Conservation (phyloP, 192 early-diverging fungal species). For the Pilobolus umbonatus region DNA sequence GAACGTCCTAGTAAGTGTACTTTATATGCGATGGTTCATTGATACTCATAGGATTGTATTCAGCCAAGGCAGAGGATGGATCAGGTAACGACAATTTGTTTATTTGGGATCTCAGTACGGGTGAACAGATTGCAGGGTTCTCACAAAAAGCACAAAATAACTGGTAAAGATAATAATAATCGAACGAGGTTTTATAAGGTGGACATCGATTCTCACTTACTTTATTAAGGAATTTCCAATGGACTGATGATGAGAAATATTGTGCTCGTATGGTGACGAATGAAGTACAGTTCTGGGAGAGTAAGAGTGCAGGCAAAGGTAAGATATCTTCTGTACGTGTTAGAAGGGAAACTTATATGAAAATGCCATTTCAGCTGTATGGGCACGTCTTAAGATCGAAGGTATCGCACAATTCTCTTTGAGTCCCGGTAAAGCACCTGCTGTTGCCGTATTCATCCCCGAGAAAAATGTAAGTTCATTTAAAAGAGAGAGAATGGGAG, state of each 20-base stretch:
- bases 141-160: slow-evolving; percentile 76
- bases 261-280: slow-evolving; percentile 81
- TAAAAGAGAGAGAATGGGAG: slow-evolving; percentile 2
- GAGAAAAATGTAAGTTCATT: slow-evolving; percentile 54
- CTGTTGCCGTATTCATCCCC: slow-evolving; percentile 88
- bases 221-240: slow-evolving; percentile 75
- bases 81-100: slow-evolving; percentile 72
- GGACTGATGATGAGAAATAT: slow-evolving; percentile 87
- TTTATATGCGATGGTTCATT: neutral
- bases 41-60: neutral
- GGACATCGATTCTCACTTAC: neutral
- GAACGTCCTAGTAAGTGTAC: slow-evolving; percentile 63
- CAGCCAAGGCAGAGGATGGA: slow-evolving; percentile 66
- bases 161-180: slow-evolving; percentile 38
- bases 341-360: neutral
- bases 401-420: slow-evolving; percentile 81
- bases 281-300: slow-evolving; percentile 86
- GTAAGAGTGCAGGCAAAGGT: slow-evolving; percentile 55
- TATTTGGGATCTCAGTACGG: slow-evolving; percentile 75
- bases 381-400: slow-evolving; percentile 64
- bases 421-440: slow-evolving; percentile 77
- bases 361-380: slow-evolving; percentile 20
- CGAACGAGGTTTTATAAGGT: neutral
- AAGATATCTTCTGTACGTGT: slow-evolving; percentile 11
- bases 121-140: slow-evolving; percentile 65